phyloP scores from a whole-genome alignment of 2,329 filamentous ascomycete genomes.

The Hypoxylon sp. region DNA sequence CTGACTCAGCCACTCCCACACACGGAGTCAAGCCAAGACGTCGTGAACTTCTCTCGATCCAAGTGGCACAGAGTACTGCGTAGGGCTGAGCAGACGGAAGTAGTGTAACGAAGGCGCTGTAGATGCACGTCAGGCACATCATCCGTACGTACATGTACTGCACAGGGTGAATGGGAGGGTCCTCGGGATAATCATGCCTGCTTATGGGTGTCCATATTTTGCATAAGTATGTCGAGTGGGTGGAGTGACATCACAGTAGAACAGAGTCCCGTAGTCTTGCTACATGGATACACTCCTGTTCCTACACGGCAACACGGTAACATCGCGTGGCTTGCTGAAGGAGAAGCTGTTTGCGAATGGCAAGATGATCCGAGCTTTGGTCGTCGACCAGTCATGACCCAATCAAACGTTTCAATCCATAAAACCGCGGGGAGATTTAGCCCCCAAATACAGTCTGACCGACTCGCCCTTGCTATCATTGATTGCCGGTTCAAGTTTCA shows the following conservation, averaged over 20 bases:
- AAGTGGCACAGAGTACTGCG: conserved; percentile 42
- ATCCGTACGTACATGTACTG: conserved; percentile 38
- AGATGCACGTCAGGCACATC: conserved; percentile 46
- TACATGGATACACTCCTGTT: conserved; percentile 16
- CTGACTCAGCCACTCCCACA: conserved; percentile 41
- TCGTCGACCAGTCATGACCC: conserved; percentile 10
- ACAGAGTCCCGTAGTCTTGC: conserved; percentile 25
- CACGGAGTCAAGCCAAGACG: conserved; percentile 32
- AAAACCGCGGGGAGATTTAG: conserved; percentile 24
- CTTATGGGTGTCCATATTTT: conserved; percentile 18
- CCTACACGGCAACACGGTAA: conserved; percentile 26
- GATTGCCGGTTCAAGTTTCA: conserved; percentile 15
- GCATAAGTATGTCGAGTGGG: conserved; percentile 14
- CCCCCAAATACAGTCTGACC: conserved; percentile 37
- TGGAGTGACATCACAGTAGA: conserved; percentile 34
- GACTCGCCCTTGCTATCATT: conserved; percentile 23
- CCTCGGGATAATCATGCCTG: conserved; percentile 32
- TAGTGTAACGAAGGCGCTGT: conserved; percentile 44
- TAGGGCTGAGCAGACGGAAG: conserved; percentile 48
- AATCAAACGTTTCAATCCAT: conserved; percentile 26
- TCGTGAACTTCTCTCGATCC: conserved; percentile 27
- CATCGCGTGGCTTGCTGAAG: conserved; percentile 44
- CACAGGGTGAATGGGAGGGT: conserved; percentile 19
- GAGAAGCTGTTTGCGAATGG: conserved; percentile 46
- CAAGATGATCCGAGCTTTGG: conserved; percentile 38